Evolutionary conservation across 2,329 filamentous ascomycete species (phyloP), one percentile per base, ranked within the genome.

Genomic region (Chaetomium strumarium): DNA sequence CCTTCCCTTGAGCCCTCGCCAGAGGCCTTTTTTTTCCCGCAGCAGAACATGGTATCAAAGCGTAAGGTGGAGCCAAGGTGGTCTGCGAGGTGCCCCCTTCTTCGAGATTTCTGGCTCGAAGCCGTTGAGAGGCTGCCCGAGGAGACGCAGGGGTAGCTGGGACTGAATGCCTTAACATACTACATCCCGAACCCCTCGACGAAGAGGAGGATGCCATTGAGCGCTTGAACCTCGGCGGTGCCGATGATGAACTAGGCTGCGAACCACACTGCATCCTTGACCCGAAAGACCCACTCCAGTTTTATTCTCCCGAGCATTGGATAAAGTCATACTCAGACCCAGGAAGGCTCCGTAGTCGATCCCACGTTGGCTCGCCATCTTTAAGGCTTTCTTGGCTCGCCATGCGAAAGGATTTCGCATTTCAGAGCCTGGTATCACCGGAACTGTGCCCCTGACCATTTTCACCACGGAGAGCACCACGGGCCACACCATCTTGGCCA

Each of bases 301-400:
- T 20, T 12, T 50, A 50, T 40, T 19, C 10, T 24, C 39, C 30
- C 37, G 29, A 50, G 13, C 39, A 37, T 31, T 50, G 47, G 47
- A 42, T 50, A 5, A 42, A 42, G 16, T 13, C 47, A 50, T 17
- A 16, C 43, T 17, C 24, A 44, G 24, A 17, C 38, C 11, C 29
- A 43, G 19, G 47, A 43, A n/a, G 38, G 24, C 20, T 37, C 12
- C 31, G 47, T 37, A n/a, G 30, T 20, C 31, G 47, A 50, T 20
- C 37, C 40, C 11, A 13, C 31, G 16, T 43, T 50, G 29, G 24
- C 37, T n/a, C 29, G 30, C n/a, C 47, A 31, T 29, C 19, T 50
- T 6, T 43, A 38, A 16, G 5, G 29, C 39, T 50, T 50, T 33
- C 47, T 50, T 13, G 47, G 47, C 3, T 50, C 47, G n/a, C 20